Evolutionary conservation across 2,329 filamentous ascomycete genomes (phyloP).

Genomic region (Hypoxylon sp.): DNA sequence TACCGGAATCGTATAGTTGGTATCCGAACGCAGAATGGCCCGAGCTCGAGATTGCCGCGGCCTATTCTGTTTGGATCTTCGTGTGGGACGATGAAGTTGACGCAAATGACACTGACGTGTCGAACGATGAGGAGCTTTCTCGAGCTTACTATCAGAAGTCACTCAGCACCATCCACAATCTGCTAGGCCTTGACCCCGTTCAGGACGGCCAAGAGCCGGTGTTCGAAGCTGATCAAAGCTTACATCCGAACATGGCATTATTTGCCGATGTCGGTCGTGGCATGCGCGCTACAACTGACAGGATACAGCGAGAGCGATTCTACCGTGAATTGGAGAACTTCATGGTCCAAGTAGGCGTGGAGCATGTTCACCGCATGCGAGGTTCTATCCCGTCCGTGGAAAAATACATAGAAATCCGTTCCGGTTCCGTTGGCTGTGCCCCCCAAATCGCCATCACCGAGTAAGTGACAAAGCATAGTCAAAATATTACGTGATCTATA

Average conservation of each 20-base stretch:
- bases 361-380: slow-evolving; percentile 48
- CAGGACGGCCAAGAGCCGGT: slow-evolving; percentile 6
- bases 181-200: slow-evolving; percentile 45
- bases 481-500: neutral
- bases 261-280: slow-evolving; percentile 47
- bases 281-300: slow-evolving; percentile 42
- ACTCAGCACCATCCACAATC: slow-evolving; percentile 49
- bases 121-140: slow-evolving; percentile 48
- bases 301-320: slow-evolving; percentile 47
- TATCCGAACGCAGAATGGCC: slow-evolving; percentile 53
- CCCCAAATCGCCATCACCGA: slow-evolving; percentile 50
- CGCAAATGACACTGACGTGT: slow-evolving; percentile 52
- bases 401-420: slow-evolving; percentile 49
- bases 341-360: slow-evolving; percentile 49
- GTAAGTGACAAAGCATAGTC: slow-evolving; percentile 36
- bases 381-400: slow-evolving; percentile 46
- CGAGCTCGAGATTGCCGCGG: slow-evolving; percentile 51
- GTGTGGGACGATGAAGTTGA: slow-evolving; percentile 55
- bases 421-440: slow-evolving; percentile 49
- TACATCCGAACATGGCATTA: slow-evolving; percentile 48
- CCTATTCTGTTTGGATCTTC: slow-evolving; percentile 54
- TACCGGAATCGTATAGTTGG: slow-evolving; percentile 47
- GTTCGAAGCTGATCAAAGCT: slow-evolving; percentile 22
- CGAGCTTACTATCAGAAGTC: slow-evolving; percentile 51
- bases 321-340: slow-evolving; percentile 49